phyloP scores from a whole-genome alignment of 495 filamentous ascomycete species.

The Penicillium alfredii region DNA sequence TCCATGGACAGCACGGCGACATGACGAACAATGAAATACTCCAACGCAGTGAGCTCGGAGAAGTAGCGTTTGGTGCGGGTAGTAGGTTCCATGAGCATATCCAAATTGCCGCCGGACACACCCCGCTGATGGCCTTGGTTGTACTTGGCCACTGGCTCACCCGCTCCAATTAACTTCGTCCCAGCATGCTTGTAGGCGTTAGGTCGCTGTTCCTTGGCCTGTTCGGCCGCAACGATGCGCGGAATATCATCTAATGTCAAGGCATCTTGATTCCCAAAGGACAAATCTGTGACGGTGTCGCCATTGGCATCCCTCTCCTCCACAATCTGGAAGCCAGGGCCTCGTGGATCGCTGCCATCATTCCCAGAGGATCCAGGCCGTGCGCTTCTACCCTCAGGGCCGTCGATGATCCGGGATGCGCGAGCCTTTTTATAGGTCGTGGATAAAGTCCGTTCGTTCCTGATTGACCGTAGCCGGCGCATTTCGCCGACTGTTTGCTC shows the following conservation, averaged over 20 bases:
- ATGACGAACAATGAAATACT: slow-evolving; percentile 95
- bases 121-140: slow-evolving; percentile 73
- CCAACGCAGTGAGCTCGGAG: slow-evolving; percentile 88
- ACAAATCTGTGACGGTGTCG: slow-evolving; percentile 66
- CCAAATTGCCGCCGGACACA: slow-evolving; percentile 60
- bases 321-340: slow-evolving; percentile 68
- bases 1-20: slow-evolving; percentile 95
- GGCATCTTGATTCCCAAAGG: slow-evolving; percentile 84
- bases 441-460: slow-evolving; percentile 88
- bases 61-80: slow-evolving; percentile 73
- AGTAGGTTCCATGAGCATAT: slow-evolving; percentile 24
- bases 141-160: slow-evolving; percentile 61
- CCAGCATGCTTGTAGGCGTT: slow-evolving; percentile 75
- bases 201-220: slow-evolving; percentile 85
- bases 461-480: slow-evolving; percentile 79
- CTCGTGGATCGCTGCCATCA: slow-evolving; percentile 52
- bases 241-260: slow-evolving; percentile 95
- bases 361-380: slow-evolving; percentile 75
- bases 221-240: slow-evolving; percentile 91
- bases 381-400: slow-evolving; percentile 69
- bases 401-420: slow-evolving; percentile 88
- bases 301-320: slow-evolving; percentile 75
- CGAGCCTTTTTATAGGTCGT: slow-evolving; percentile 86
- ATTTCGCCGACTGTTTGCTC: slow-evolving; percentile 96
- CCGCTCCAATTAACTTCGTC: slow-evolving; percentile 59